These are phyloP conservation scores for Silene conica DNA, from an alignment of 148 eudicot genomes.

Conservation along the genomic window DNA sequence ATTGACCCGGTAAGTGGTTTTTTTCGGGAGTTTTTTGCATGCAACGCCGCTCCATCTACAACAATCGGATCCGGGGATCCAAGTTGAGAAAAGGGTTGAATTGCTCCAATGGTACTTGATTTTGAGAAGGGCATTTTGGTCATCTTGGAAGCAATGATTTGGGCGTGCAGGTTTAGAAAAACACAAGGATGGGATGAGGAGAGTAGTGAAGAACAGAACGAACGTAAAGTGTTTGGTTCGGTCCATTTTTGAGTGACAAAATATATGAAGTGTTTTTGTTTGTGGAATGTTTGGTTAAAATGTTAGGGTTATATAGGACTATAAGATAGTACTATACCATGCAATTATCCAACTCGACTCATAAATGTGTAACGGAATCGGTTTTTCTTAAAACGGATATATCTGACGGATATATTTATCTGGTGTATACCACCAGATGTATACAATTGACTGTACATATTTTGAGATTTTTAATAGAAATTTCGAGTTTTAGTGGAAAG, in stretches of 20 bases:
- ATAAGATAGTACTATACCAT: not conserved
- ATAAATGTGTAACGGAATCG: too few relatives aligned
- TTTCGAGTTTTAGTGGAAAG: too few relatives aligned
- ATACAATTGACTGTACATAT: too few relatives aligned
- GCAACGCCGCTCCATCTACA: constrained; percentile 35
- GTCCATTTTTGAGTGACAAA: not conserved
- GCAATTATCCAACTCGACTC: not conserved
- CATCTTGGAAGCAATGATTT: constrained; percentile 33
- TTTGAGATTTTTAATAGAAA: too few relatives aligned
- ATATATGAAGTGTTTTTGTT: too few relatives aligned
- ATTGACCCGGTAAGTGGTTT: constrained; percentile 30
- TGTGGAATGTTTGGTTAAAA: not conserved
- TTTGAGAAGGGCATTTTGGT: constrained; percentile 34
- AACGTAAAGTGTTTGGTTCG: not conserved
- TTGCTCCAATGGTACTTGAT: constrained; percentile 28
- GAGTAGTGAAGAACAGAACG: not conserved
- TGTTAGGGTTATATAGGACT: not conserved
- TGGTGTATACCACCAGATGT: too few relatives aligned
- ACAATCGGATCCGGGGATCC: constrained; percentile 36
- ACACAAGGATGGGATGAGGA: constrained; percentile 15
- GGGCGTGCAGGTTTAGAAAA: constrained; percentile 17
- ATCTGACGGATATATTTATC: too few relatives aligned
- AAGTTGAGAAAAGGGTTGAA: constrained; percentile 28
- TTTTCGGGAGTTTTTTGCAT: constrained; percentile 29
- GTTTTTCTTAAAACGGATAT: not conserved